phyloP scores from a whole-genome alignment of 148 eudicot genomes.

The Fagopyrum esculentum region DNA sequence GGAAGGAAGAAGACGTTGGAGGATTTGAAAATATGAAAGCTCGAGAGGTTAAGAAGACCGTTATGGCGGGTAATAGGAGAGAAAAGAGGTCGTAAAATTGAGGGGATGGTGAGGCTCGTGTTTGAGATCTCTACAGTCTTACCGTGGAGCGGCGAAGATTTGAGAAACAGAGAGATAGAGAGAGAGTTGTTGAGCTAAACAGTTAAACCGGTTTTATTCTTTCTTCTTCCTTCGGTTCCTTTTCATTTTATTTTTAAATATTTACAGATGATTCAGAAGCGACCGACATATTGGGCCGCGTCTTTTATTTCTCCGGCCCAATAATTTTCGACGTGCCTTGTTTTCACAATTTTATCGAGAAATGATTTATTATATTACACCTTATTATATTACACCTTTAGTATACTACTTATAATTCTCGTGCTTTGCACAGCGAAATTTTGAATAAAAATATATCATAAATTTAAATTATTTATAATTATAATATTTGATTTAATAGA shows the following conservation, averaged over 20 bases:
- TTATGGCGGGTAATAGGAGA: conserved; percentile 32
- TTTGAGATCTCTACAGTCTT: background rate
- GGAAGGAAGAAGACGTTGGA: conserved; percentile 6
- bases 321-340: too few species aligned
- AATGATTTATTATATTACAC: too few species aligned
- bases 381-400: too few species aligned
- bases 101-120: conserved; percentile 1
- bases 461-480: too few species aligned
- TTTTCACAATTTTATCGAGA: too few species aligned
- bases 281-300: background rate
- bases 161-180: background rate
- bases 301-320: too few species aligned
- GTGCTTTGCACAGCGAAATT: too few species aligned
- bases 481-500: too few species aligned
- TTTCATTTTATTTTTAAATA: background rate
- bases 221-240: background rate
- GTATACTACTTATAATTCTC: too few species aligned
- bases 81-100: background rate
- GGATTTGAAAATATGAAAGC: conserved; percentile 20
- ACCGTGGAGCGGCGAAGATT: background rate
- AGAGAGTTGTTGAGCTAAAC: background rate
- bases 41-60: conserved; percentile 28
- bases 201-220: conserved; percentile 8
- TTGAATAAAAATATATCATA: too few species aligned
- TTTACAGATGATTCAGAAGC: background rate